Evolutionary conservation across 352 stramenopile species (phyloP).

Genomic region (Globisporangium recalcitrans): DNA sequence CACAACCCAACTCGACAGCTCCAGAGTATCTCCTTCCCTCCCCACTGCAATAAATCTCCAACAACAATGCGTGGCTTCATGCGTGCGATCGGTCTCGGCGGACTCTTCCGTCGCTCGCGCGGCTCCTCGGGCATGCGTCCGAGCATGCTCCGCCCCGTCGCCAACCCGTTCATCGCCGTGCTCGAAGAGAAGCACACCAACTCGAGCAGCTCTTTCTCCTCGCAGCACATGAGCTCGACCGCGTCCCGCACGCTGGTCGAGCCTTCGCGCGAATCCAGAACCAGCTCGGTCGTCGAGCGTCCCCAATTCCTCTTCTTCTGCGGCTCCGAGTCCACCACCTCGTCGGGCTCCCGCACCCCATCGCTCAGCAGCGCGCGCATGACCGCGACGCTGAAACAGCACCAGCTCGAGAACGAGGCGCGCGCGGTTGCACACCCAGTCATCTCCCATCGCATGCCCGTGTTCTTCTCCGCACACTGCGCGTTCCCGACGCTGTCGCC

Average conservation of each 20-base stretch:
- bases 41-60: conserved; percentile 10
- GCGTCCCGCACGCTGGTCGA: conserved; percentile 1
- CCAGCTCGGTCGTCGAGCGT: conserved; percentile 39
- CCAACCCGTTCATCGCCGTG: conserved; percentile 18
- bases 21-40: conserved; percentile 13
- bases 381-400: conserved; percentile 11
- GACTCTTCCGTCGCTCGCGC: conserved; percentile 35
- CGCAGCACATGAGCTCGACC: background rate
- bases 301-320: conserved; percentile 80
- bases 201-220: background rate
- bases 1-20: conserved; percentile 35
- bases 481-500: conserved; percentile 20
- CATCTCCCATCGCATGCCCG: conserved; percentile 65
- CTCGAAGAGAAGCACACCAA: conserved; percentile 7
- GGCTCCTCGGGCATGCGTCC: conserved; percentile 5
- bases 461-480: conserved; percentile 45
- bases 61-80: conserved; percentile 64
- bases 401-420: conserved; percentile 9
- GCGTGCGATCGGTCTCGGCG: conserved; percentile 52
- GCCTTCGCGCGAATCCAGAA: conserved; percentile 11
- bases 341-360: conserved; percentile 10
- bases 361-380: conserved; percentile 9
- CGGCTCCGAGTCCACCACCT: conserved; percentile 37
- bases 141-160: conserved; percentile 30
- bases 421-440: conserved; percentile 19